Evolutionary conservation across 768 basidiomycete species (phyloP), one percentile per base, ranked within the genome.

Genomic region (Tricholoma terreum): DNA sequence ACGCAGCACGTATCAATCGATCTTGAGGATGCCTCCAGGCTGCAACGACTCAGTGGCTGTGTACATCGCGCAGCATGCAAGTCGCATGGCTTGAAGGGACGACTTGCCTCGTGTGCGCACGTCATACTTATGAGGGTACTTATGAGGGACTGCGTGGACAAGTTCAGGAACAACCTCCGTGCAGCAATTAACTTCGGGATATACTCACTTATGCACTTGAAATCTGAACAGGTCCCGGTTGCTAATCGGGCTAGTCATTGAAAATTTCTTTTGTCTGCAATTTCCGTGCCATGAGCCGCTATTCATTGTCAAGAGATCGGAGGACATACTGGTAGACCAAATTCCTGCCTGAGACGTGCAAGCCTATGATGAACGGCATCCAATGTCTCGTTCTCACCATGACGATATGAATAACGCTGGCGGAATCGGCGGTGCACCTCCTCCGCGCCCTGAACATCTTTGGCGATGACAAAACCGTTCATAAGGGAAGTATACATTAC

Each of bases 401-500:
- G 59, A 8, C 36, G 57, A 53, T 76, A 73, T 14, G 51, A 21
- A 31, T 62, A 61, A 10, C 63, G 55, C 1, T 51, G 34, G 53
- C 57, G 17, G 59, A 64, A 45, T 48, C 71, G 69, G 34, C 40
- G 38, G 48, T 65, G 68, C 8, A 78, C 70, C 48, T 69, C 65
- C 15, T 63, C 62, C 4, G 76, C 74, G 6, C 66, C 69, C n/a
- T 55, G 43, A 7, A 73, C 51, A 24, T 67, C 61, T 24, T 61
- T 62, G 3, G 71, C 61, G 10, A 67, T 33, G 19, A 78, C 58
- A 31, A 80, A 76, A 15, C 75, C 75, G 1, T 69, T 67, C 52
- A 81, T 54, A 49, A 77, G 63, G 38, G 71, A 73, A 0, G 73
- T 72, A 42, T 80, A 75, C 1, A 71, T 63, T 5, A 74, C 70